A percentile compares a stretch with the other conserved stretches of the same genome.
Evolutionary conservation across 2,329 filamentous ascomycete genomes (phyloP).

Genomic region (Botryotinia convoluta): DNA sequence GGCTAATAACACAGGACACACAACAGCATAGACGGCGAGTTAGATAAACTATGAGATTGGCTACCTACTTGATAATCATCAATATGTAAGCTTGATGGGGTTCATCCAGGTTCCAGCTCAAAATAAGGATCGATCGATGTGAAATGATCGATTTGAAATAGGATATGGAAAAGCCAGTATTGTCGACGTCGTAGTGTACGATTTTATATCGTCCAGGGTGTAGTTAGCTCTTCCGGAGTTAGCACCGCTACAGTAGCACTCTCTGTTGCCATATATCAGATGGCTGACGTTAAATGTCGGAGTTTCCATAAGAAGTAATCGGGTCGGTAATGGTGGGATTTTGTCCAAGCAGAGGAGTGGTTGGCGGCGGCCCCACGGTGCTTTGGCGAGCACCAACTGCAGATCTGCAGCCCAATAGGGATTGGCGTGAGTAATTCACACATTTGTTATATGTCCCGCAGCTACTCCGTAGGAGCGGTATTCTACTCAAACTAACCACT

Average conservation of each 20-base stretch:
- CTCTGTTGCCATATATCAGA: not conserved
- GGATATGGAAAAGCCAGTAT: not conserved
- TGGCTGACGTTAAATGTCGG: not conserved
- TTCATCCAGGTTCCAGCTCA: not conserved
- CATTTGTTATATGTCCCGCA: not conserved
- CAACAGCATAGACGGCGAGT: not conserved
- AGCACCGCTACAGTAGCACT: not conserved
- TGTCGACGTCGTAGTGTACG: not conserved
- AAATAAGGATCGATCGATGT: not conserved
- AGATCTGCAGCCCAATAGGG: not conserved
- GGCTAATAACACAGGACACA: not conserved
- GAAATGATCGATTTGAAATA: not conserved
- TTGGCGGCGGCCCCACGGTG: not conserved
- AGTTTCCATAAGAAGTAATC: not conserved
- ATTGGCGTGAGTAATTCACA: not conserved
- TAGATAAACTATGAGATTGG: not conserved
- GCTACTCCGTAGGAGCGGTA: not conserved
- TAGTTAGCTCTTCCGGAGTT: not conserved
- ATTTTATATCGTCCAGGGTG: not conserved
- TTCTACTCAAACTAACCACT: not conserved
- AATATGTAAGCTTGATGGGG: not conserved
- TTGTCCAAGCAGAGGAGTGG: not conserved
- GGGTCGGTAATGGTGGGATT: constrained; percentile 2
- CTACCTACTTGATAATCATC: not conserved
- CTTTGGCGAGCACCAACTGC: not conserved